Evolutionary conservation across 805 yeast genomes (phyloP), one percentile per base, ranked within the genome.

Genomic region (Brettanomyces custersianus): DNA sequence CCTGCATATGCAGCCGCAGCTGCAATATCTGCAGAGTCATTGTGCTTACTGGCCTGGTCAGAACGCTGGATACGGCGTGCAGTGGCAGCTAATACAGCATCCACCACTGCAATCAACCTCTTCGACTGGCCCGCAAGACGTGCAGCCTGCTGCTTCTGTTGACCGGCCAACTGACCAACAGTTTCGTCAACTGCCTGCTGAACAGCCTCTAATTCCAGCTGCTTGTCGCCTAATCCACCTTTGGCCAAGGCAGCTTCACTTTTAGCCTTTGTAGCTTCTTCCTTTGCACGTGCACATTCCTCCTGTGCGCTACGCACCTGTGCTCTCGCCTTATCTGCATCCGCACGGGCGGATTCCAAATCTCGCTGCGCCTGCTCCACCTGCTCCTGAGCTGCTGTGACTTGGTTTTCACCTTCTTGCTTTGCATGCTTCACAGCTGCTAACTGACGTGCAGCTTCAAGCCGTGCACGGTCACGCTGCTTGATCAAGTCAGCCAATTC

Each of bases 401-500:
- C 76, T 40, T 85, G 66, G 28, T 82, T 52, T 45, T 80, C 77
- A 44, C 80, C 83, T 40, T 65, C 74, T 37, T 72, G 77, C 45
- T 77, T 77, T 28, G 72, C 63, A 8, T 83, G 87, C 46, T 70
- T 74, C 9, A 71, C 52, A 45, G 83, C 70, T 43, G 84, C 95
- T 29, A 85, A 60, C 40, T 86, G 95, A n/a, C n/a, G n/a, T n/a
- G n/a, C n/a, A n/a, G n/a, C n/a, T n/a, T n/a, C n/a, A 46, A 86
- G 65, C 50, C 90, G 71, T 1, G 95, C 94, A 33, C 94, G 70
- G 52, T 86, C 96, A 39, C 96, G 74, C 54, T 86, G 95, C 42
- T 92, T 72, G 38, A 87, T 87, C 47, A 86, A 68, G 47, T 85
- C 95, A 1, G 95, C 95, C 41, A 86, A 67, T 57, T 86, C 95